These are phyloP conservation scores for Hypoxylon lienhwacheense DNA, from an alignment of 495 filamentous ascomycete genomes.

Conservation along the genomic window DNA sequence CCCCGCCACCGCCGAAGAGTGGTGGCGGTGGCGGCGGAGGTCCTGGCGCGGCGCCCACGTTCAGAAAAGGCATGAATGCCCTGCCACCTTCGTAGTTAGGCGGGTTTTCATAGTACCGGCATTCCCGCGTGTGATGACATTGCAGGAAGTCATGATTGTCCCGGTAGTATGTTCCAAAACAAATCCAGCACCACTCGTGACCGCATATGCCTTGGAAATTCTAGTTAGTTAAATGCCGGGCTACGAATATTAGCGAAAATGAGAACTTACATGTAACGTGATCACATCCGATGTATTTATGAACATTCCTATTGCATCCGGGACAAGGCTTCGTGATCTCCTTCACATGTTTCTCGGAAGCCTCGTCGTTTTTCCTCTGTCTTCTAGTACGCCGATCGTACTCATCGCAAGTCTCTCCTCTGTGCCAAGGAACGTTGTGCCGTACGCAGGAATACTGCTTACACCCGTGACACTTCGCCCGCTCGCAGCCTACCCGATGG, in stretches of 20 bases:
- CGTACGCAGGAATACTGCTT: slow-evolving; percentile 42
- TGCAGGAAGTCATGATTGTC: slow-evolving; percentile 36
- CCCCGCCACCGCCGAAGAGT: no score
- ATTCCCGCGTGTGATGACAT: slow-evolving; percentile 40
- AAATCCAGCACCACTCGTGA: slow-evolving; percentile 53
- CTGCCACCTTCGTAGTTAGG: slow-evolving; percentile 30
- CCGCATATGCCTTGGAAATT: slow-evolving; percentile 41
- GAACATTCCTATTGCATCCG: slow-evolving; percentile 46
- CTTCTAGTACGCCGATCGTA: slow-evolving; percentile 43
- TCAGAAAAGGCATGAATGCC: slow-evolving; percentile 23
- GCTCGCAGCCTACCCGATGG: slow-evolving; percentile 37
- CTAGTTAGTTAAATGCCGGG: not conserved
- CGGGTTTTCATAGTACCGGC: slow-evolving; percentile 35
- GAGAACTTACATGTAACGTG: slow-evolving; percentile 50
- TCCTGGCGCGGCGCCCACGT: not conserved
- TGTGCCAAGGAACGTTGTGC: slow-evolving; percentile 53
- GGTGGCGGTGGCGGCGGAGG: not conserved
- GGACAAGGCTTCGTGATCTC: slow-evolving; percentile 50
- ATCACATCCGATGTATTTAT: slow-evolving; percentile 52
- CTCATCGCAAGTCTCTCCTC: slow-evolving; percentile 51
- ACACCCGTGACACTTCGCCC: slow-evolving; percentile 48
- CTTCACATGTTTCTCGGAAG: slow-evolving; percentile 44
- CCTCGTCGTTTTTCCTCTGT: slow-evolving; percentile 40
- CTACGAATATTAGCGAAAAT: not conserved
- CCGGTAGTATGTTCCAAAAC: slow-evolving; percentile 39